Evolutionary conservation across 1,284 basidiomycete species (phyloP), one percentile per base, ranked within the genome.

Genomic region (Pseudozyma sp.): DNA sequence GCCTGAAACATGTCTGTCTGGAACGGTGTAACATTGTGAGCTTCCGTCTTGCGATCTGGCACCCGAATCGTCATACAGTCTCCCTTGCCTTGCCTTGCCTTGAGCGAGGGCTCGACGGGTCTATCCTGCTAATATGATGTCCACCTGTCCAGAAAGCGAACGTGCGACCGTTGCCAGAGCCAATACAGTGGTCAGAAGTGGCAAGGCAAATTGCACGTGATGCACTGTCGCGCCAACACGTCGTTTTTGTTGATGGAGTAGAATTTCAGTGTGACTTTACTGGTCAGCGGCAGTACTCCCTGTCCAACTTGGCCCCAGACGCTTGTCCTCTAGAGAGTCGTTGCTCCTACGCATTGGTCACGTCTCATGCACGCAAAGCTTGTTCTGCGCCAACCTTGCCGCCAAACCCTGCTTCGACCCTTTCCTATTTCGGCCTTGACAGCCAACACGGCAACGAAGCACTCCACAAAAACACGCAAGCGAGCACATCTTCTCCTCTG

Each of bases 181-280:
- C 24, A 24, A 24, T 24, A 24, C 24, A 37, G 10, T n/a, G n/a
- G 43, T 19, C 17, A 7, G 13, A 24, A 9, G 17, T 2, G 2
- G 10, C 17, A 7, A 5, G n/a, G 16, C 29, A 6, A 19, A 40
- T 8, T 43, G 64, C 64, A 67, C 64, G 64, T 67, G 64, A 67
- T 67, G 53, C 39, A 7, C 0, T 31, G 48, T 55, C 64, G 64
- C 64, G 64, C 54, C 30, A 30, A 55, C 64, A 67, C 64, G 64
- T 67, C 64, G 8, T 16, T 52, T 34, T 43, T 24, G 14, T 24
- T 39, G n/a, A 10, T 35, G 5, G 14, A 37, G 35, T 37, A 9
- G 35, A 37, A n/a, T 54, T 49, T 49, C 17, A 33, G 37, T 29
- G 35, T 29, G 17, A 31, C 39, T 16, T 24, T 31, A 8, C 43